Base-by-base conservation (phyloP, 371 early-diverging fungal species). In the Apophysomyces ossiformis region DNA sequence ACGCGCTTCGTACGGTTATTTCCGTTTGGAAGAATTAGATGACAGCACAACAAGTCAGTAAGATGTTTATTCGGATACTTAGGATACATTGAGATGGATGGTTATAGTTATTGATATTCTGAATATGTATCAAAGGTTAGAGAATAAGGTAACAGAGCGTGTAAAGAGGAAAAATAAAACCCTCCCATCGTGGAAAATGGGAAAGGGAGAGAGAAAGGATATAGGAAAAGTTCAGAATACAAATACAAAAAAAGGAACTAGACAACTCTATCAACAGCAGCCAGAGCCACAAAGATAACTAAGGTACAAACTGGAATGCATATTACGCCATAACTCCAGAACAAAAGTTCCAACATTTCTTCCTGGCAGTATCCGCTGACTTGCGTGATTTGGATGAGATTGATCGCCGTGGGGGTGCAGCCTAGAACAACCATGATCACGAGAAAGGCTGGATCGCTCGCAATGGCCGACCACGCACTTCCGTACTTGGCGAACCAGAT, bases 261-360 rank as follows among this genome's bases (percentile, higher is more conserved):
- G 36, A 75, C 35, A 32, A 78, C 57, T 59, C 58, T 60, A 45
- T 77, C 72, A 1, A 80, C 78, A 47, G 77, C 63, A 43, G 64
- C 71, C 18, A 80, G 64, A 8, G 81, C 77, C 47, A 70, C 47
- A 61, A 81, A 76, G 37, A 81, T 73, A 35, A 78, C 68, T 37
- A 74, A 36, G 4, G 81, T 75, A 39, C 84, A 74, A 16, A 78
- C 68, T 6, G 88, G 86, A 7, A 85, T 70, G 43, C 82, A 85
- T 12, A 86, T 57, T 7, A 88, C 74, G 26, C 85, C 85, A 65
- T 88, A 88, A 58, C 85, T 83, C 86, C 86, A 86, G 65, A 86
- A 86, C 32, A 88, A 58, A 62, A 86, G 77, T 37, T 69, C 77
- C 0, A 86, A 60, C 84, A 88, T 84, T 61, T 85, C 84, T 43